Evolutionary conservation across 441 rosid genomes (phyloP), one percentile per base, ranked within the genome.

Genomic region (Raphanus hybrid): DNA sequence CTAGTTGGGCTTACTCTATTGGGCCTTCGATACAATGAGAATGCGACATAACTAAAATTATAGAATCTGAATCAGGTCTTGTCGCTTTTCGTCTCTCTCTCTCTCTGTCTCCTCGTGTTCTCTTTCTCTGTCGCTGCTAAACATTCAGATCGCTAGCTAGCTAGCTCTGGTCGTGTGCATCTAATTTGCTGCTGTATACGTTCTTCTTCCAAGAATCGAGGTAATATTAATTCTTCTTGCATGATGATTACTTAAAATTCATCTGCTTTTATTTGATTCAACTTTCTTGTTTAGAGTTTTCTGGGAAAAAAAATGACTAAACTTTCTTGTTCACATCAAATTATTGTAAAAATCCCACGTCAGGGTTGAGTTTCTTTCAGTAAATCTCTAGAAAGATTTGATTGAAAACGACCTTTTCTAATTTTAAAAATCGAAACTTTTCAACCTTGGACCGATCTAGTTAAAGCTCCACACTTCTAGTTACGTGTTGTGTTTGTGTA

Each of bases 101-200:
- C 10, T 54, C 63, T 58, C 60, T 18, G 11, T 70, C 62, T 23
- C 4, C 15, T 52, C 58, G 58, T 55, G 60, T 63, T 62, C 45
- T 63, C 67, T 63, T 5, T 70, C 64, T 41, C 54, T 15, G 8
- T 69, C 29, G 67, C 71, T 65, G 41, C 71, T 65, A 8, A 12
- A 50, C 70, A 60, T 61, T 45, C 58, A 62, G 81, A 78, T 78
- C 78, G 70, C 78, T 67, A 70, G 67, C 71, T 67, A 70, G 66
- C 73, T 77, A n/a, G 60, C 58, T 55, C 60, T 52, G 70, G 70
- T 73, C 77, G 29, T 73, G 70, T 52, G 66, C 74, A 68, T 54
- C 81, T 67, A 68, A 16, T 73, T 54, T 26, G 66, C 60, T 68
- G 70, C 75, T 69, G 61, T 63, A 9, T 29, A 35, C 58, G 16